Evolutionary conservation across 345 rosid genomes (phyloP), one percentile per base, ranked within the genome.

Genomic region (Iberis pinnata): DNA sequence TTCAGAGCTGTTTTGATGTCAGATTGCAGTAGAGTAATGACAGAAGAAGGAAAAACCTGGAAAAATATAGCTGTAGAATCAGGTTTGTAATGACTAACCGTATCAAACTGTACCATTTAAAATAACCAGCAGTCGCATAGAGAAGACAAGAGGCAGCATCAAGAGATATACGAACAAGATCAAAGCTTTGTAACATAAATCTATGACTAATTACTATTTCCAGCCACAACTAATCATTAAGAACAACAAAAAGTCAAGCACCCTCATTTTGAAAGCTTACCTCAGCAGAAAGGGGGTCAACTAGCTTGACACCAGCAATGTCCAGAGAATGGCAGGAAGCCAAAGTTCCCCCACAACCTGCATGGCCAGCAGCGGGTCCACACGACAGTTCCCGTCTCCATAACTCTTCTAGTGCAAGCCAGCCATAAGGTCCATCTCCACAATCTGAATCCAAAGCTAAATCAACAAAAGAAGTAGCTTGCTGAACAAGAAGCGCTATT

Each of bases 371-470:
- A 61, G 88, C 78, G 38, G 99, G 99, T 36, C 97, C 99, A 75
- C 99, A 92, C 46, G 86, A 81, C 63, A 92, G 78, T 55, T 79
- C 98, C 49, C 82, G 89, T 73, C 97, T 81, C 95, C 97, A 83
- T 31, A 85, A 84, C 58, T 92, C 98, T 76, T 92, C 94, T 58
- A 88, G 70, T 73, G 98, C 97, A 73, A 92, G 98, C 98, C 89
- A 88, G 42, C 94, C 89, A 64, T 74, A 92, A 46, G 97, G 95
- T 60, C 97, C 90, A 75, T 92, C 99, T 13, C 89, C 81, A 38
- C 88, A 82, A 56, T 83, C 97, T 41, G 86, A 80, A 83, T 92
- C 99, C 66, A 92, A 43, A 9, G 97, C 78, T 64, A 88, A 72
- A 74, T 92, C 99, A 60, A 92, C 99, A 43, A 85, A 85, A 48